A percentile compares a stretch with the other conserved stretches of the same genome.
phyloP scores from a whole-genome alignment of 1,284 basidiomycete genomes.

The Tilletia caries region DNA sequence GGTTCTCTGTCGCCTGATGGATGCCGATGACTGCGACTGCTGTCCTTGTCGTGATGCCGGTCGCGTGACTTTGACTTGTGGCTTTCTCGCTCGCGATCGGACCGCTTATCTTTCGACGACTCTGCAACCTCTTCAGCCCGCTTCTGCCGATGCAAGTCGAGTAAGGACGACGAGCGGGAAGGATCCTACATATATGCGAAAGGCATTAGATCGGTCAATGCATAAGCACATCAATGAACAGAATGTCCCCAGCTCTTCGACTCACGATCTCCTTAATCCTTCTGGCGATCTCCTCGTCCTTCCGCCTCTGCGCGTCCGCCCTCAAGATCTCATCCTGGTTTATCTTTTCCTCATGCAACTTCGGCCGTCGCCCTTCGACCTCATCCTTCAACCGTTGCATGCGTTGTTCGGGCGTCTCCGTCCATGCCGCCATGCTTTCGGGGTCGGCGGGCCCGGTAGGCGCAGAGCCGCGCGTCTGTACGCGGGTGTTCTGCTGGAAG shows the following conservation, averaged over 20 bases:
- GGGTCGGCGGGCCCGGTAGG: conserved; percentile 18
- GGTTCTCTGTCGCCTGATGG: not conserved
- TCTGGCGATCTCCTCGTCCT: conserved; percentile 25
- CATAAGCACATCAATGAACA: not conserved
- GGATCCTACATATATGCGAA: conserved; percentile 1
- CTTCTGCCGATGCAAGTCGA: conserved; percentile 27
- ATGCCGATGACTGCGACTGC: conserved; percentile 3
- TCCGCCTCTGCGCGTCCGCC: conserved; percentile 15
- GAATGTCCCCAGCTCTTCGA: not conserved
- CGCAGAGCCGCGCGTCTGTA: conserved; percentile 20
- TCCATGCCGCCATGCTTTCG: conserved; percentile 36
- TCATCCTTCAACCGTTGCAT: conserved; percentile 30
- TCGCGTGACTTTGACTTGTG: conserved; percentile 13
- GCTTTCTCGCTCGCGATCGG: not conserved
- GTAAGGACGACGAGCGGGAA: conserved; percentile 14
- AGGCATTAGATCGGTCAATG: not conserved
- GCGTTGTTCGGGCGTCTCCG: conserved; percentile 39
- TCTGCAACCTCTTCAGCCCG: conserved; percentile 21
- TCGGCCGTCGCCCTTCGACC: conserved; percentile 22
- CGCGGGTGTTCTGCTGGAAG: conserved; percentile 35
- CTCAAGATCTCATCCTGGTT: conserved; percentile 20
- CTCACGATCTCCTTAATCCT: conserved; percentile 16
- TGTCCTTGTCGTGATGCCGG: not conserved
- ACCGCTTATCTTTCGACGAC: conserved; percentile 15
- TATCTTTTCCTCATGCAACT: not conserved